Conservation (phyloP, 345 rosid species). For the Sisymbrium altissimum region DNA sequence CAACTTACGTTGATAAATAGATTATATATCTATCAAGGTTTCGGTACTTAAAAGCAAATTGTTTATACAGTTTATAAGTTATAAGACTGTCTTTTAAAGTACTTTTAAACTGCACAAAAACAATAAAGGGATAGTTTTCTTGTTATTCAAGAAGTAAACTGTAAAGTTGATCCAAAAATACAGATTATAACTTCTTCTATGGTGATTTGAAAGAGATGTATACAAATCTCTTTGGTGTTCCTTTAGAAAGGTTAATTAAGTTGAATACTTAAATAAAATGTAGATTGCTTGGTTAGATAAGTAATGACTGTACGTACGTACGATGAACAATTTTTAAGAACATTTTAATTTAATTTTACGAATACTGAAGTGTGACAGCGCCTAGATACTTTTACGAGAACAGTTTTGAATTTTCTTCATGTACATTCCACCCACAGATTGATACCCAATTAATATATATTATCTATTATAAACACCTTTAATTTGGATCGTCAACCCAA, state of each 20-base stretch:
- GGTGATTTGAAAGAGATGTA: background rate
- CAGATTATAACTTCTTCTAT: background rate
- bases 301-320: background rate
- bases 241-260: too few relatives aligned
- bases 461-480: background rate
- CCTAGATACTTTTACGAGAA: background rate
- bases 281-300: background rate
- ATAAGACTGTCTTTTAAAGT: background rate
- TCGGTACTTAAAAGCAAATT: conserved; percentile 18
- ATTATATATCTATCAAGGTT: background rate
- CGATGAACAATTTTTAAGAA: background rate
- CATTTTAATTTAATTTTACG: too few relatives aligned
- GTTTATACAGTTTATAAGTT: background rate
- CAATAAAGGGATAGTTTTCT: background rate
- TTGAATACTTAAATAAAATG: background rate
- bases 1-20: background rate
- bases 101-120: background rate
- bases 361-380: background rate
- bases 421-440: conserved; percentile 1
- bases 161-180: background rate
- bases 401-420: background rate
- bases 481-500: background rate
- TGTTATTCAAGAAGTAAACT: background rate
- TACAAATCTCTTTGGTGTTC: too few relatives aligned
- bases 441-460: background rate